Base-by-base conservation (phyloP, 1,284 basidiomycete species). In the Hypsizygus ulmarius region DNA sequence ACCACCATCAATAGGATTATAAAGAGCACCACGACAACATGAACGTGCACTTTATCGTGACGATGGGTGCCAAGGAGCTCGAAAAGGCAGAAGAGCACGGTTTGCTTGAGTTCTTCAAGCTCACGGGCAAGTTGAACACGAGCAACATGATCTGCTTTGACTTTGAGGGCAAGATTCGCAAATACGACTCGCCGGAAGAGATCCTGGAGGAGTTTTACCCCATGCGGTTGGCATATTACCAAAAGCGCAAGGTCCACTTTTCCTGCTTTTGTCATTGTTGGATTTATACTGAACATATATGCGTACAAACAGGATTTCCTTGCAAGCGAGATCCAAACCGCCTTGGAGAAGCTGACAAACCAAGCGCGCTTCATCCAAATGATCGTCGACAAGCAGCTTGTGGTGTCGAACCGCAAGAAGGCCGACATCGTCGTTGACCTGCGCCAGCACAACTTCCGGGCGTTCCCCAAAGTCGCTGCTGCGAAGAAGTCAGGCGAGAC, bases 141-240 rank as follows among this genome's bases (percentile, higher is more conserved):
- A 81, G 80, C 64, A 99, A 99, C 73, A 98, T 99, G 97, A 97
- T 99, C 7, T 93, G 93, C 67, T 99, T 99, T 68, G 95, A 98
- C 67, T 82, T 92, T 55, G 87, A 96, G 25, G 89, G 93, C 61
- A 97, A 97, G 75, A 97, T 99, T 72, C 93, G 88, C 72, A 97
- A 88, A 71, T 99, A 98, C 67, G 71, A 80, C 15, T 81, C 86
- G 1, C 84, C 97, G 0, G 96, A 98, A 64, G 90, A 95, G 61
- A 93, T 99, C 51, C 68, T 99, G 43, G 85, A 92, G 53, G 96
- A 97, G 43, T 99, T 97, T 66, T 99, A 92, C 67, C 88, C 92
- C 36, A 74, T 88, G 54, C 85, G 97, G 15, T 71, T 99, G 51
- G 85, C 90, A 45, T 95, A 82, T 69, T 99, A 97, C 64, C 92